Evolutionary conservation across 352 stramenopile genomes (phyloP), one percentile per base, ranked within the genome.

Genomic region (Blastocystis sp.): DNA sequence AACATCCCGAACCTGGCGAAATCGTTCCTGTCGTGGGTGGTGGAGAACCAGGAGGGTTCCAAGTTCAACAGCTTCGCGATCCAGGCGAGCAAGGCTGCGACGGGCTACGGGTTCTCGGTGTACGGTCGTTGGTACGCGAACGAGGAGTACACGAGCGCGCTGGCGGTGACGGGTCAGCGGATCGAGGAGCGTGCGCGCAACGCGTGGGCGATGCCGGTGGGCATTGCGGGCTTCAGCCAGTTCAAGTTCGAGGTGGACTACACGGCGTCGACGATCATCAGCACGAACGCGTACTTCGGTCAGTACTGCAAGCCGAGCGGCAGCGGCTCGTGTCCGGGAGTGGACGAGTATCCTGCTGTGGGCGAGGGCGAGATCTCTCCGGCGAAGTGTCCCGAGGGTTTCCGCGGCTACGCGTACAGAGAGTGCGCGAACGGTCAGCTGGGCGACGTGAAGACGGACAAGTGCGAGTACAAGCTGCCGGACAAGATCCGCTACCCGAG

Each of bases 401-500:
- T 74, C 35, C 51, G 71, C 37, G 78, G 78, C 13, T 88, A 88
- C 33, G 45, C 78, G 31, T 88, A 88, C 37, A 50, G 78, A 45
- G 50, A 62, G 62, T 88, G 78, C 41, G 41, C 70, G 13, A 41
- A 45, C 21, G n/a, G 31, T 4, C 62, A 55, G 9, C 29, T 88
- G 3, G 62, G 62, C 31, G 65, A 74, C 9, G 55, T 88, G 33
- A 62, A 76, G 26, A 31, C 67, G 65, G 78, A 88, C 19, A 76
- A 50, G 3, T 88, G 78, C 41, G 29, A 51, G 37, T 63, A n/a
- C 3, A 78, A 74, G 24, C 24, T 88, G 10, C 24, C 60, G 21
- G 70, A 62, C 39, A 45, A 16, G 21, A 26, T 63, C 21, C 71
- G 55, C 19, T 81, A 81, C 10, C 71, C 16, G 45, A 81, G 60